Evolutionary conservation across 306 rosid species (phyloP), one percentile per base, ranked within the genome.

Genomic region (Sesbania bispinosa): DNA sequence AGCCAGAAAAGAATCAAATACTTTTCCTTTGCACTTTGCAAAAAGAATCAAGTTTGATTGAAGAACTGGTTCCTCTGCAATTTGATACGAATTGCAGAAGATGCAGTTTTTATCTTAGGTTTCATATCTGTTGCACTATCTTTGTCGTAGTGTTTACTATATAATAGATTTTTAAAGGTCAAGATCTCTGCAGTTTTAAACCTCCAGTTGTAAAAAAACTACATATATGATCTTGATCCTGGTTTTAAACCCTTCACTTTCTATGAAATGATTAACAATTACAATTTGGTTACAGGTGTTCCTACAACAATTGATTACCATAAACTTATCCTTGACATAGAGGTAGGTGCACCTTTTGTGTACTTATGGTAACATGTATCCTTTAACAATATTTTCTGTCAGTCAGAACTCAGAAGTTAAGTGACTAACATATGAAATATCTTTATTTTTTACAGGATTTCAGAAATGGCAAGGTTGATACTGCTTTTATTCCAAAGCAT

Each of bases 271-370:
- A 47, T 45, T 63, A 52, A 66, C 72, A 55, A 19, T 26, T 59
- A 11, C 42, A 33, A 9, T 53, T 67, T 61, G 66, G 66, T 79
- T 54, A 19, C 92, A 91, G 97, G 99, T 69, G 90, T 94, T 79
- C 99, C 99, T 48, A 94, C 99, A n/a, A 94, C 99, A 75, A 91
- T 94, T 48, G 99, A 94, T 20, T 94, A 94, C 84, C 97, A 94
- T 81, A 94, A 94, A 82, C 96, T 94, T 48, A 94, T 94, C 84
- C 96, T 94, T 43, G 96, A 94, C 64, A 67, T 88, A 42, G 97
- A 94, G 96, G 96, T 91, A 21, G 41, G 77, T 64, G 62, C 33
- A 32, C 52, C 58, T 62, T 48, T 53, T 58, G 38, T 57, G 45
- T 29, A 50, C n/a, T 71, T 71, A 39, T 26, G 36, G 0, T 36